Base-by-base conservation (phyloP, 83 land plant species). In the Picea abies region DNA sequence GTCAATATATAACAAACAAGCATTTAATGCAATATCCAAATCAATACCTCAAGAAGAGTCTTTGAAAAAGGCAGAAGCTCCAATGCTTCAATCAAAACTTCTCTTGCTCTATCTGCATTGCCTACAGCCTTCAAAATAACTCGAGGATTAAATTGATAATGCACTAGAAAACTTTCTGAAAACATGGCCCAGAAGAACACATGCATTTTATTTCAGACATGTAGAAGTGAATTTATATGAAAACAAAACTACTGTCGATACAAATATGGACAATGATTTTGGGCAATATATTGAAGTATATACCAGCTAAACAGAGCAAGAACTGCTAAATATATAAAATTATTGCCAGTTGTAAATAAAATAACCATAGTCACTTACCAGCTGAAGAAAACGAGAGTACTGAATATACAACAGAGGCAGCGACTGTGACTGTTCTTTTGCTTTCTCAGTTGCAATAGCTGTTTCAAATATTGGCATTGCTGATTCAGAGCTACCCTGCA, bases 401-500 rank as follows among this genome's bases (percentile, higher is more conserved):
- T 97, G 98, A 70, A 95, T 90, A 80, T 80, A 86, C 62, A 97
- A 62, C 84, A 94, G 79, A 12, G 98, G 89, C 73, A 97, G 78
- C 11, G 90, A 75, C 69, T 90, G 92, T 5, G 94, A 90, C 26
- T 96, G 96, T 60, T 96, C 96, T 78, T 96, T 97, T 12, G 87
- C 87, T 79, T 92, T 91, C 60, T 97, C 99, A 70, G 86, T 83
- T 32, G 92, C 90, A 83, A 97, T 91, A 19, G 96, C 93, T 66
- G 89, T 85, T 35, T 94, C 96, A 87, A 87, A 97, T 15, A 93
- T 79, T 37, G 86, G 82, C 52, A 84, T 90, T 25, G 99, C 98
- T 64, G 88, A 90, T 83, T 96, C 97, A 63, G 76, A 63, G 60
- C 93, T 89, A 9, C 97, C 98, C 98, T 96, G 85, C 80, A 87